Conservation (phyloP, 176 grass and related monocot species). For the Pontederia paniculata region DNA sequence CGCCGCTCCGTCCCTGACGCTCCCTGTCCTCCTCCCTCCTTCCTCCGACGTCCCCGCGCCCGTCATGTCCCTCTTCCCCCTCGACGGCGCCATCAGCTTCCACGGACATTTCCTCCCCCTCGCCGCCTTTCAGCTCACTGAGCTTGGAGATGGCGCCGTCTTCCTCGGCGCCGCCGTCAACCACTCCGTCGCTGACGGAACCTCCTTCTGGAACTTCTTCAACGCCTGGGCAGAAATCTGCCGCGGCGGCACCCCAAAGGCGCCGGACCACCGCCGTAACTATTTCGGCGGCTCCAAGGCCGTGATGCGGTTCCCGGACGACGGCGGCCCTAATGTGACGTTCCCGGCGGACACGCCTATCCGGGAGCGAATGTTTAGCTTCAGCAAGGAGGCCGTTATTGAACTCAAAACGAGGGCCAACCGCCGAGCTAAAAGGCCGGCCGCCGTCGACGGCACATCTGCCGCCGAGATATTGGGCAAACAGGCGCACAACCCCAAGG, state of each 20-base stretch:
- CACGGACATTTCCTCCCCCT: conserved; percentile 61
- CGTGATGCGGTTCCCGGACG: conserved; percentile 55
- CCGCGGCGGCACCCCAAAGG: conserved; percentile 41
- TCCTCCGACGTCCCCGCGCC: conserved; percentile 51
- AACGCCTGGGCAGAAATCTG: conserved; percentile 73
- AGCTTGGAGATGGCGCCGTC: conserved; percentile 57
- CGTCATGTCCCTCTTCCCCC: conserved; percentile 62
- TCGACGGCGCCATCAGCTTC: conserved; percentile 69
- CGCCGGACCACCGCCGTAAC: conserved; percentile 51
- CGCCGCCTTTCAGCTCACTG: conserved; percentile 76
- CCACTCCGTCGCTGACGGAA: conserved; percentile 84
- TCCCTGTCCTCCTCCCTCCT: conserved; percentile 36
- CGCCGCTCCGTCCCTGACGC: conserved; percentile 39
- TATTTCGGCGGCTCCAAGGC: conserved; percentile 70
- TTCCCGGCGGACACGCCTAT: conserved; percentile 65
- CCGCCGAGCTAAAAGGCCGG: background rate
- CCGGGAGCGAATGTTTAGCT: conserved; percentile 74
- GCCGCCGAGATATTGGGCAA: conserved; percentile 61
- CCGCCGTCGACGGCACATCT: background rate
- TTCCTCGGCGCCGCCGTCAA: conserved; percentile 69
- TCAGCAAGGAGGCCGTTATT: conserved; percentile 43
- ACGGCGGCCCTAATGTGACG: conserved; percentile 49
- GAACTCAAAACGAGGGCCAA: conserved; percentile 62
- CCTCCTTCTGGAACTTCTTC: conserved; percentile 91
- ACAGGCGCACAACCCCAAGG: conserved; percentile 46